Evolutionary conservation across 2,329 filamentous ascomycete species (phyloP).

Genomic region (Sclerotiophoma versabilis): DNA sequence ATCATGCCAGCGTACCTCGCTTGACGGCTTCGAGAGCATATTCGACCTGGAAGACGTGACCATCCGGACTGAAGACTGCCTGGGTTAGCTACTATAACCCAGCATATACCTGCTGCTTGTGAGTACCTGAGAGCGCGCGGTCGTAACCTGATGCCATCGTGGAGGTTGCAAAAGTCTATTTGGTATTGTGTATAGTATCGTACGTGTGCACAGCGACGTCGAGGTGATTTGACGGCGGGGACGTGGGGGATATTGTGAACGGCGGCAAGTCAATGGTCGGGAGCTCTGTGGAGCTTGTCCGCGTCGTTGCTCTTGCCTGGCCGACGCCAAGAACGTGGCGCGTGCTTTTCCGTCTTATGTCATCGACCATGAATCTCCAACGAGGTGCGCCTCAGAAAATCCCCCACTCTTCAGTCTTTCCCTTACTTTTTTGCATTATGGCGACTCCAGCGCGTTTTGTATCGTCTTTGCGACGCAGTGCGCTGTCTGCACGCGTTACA

Average conservation of each 20-base stretch:
- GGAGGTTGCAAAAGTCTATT: conserved; percentile 6
- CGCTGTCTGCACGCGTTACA: conserved; percentile 34
- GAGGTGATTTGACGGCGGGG: conserved; percentile 16
- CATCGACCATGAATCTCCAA: conserved; percentile 31
- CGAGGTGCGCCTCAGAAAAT: conserved; percentile 19
- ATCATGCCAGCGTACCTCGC: conserved; percentile 73
- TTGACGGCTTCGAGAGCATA: conserved; percentile 99
- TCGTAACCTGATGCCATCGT: conserved; percentile 95
- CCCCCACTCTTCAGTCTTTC: conserved; percentile 30
- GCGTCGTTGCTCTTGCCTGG: conserved; percentile 49
- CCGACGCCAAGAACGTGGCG: conserved; percentile 38
- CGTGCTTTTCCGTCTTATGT: conserved; percentile 37
- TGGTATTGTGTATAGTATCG: not conserved
- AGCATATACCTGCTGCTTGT: conserved; percentile 31
- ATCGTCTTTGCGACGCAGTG: conserved; percentile 43
- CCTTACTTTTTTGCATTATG: conserved; percentile 37
- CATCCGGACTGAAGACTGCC: conserved; percentile 95
- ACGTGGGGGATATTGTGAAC: conserved; percentile 26
- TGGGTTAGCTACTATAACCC: conserved; percentile 33
- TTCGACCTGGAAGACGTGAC: conserved; percentile 99
- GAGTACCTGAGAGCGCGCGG: conserved; percentile 95
- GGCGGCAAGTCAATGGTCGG: conserved; percentile 30
- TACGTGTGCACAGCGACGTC: not conserved
- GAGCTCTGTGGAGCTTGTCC: conserved; percentile 48
- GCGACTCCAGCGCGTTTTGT: conserved; percentile 45